Base-by-base conservation (phyloP, 2,329 filamentous ascomycete species). In the Decorospora gaudefroyi region DNA sequence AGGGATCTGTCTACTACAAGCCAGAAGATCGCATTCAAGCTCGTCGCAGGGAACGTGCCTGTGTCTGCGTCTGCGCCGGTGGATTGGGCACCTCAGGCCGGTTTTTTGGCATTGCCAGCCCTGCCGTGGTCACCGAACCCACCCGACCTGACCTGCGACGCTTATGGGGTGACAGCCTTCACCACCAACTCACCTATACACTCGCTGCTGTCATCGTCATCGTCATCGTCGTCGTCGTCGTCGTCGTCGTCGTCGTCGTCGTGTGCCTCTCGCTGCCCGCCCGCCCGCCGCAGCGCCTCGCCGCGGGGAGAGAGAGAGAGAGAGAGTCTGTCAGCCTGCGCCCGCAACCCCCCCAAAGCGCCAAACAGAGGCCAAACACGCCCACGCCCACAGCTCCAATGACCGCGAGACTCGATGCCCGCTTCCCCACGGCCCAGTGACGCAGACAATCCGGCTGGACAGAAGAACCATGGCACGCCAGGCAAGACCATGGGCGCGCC, bases 401-500 rank as follows among this genome's bases (percentile, higher is more conserved):
- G 57, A 51, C 42, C 42, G 36, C 47, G 38, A 38, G 59, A 53
- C 55, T 52, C 47, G 46, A 62, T 62, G 57, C 55, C 51, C 54
- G 51, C 49, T 47, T 49, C 51, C 50, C 57, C 58, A 37, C 51
- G 47, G 49, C 56, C 59, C 49, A 52, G 40, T 49, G 53, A 57
- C 51, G 33, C 58, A 27, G 51, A 61, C 7, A 30, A 42, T 16
- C 34, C 52, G 41, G 44, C 60, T 30, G 36, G 23, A 46, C 48
- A 53, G 36, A 53, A 42, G 26, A 62, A 65, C 51, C 41, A 69
- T 69, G 67, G 47, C 46, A 58, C 62, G 43, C 56, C 61, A 15
- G 53, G 47, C 58, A 67, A 57, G 47, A 49, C 57, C 27, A 64
- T 60, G 53, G 52, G 53, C 42, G 49, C 53, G 26, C 44, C 49